Evolutionary conservation across 2,329 filamentous ascomycete genomes (phyloP).

Genomic region (Pseudohalonectria lignicola): DNA sequence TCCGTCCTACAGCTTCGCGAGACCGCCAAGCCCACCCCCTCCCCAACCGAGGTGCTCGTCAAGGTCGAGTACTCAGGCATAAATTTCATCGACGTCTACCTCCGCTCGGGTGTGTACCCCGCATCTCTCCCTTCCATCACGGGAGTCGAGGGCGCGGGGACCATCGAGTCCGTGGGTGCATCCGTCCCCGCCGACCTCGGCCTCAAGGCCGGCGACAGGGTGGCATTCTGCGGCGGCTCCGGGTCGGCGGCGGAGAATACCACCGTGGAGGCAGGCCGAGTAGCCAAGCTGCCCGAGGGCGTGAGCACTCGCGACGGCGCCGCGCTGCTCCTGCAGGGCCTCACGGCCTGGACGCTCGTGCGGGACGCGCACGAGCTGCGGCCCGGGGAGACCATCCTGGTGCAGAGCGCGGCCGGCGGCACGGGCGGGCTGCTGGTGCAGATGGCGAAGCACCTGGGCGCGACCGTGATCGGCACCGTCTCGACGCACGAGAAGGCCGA

Average conservation of each 20-base stretch:
- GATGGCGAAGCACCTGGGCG: slow-evolving; percentile 62
- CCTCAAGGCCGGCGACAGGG: slow-evolving; percentile 40
- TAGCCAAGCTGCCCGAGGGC: slow-evolving; percentile 52
- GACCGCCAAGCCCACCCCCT: slow-evolving; percentile 54
- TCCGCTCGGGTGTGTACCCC: slow-evolving; percentile 8
- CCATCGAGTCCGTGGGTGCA: slow-evolving; percentile 8
- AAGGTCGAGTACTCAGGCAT: slow-evolving; percentile 70
- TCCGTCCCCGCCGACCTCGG: slow-evolving; percentile 6
- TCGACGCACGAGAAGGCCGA: slow-evolving; percentile 62
- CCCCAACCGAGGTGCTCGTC: slow-evolving; percentile 61
- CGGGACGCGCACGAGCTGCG: slow-evolving; percentile 44
- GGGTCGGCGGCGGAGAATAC: slow-evolving; percentile 47
- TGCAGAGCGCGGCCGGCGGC: slow-evolving; percentile 79
- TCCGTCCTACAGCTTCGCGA: slow-evolving; percentile 62
- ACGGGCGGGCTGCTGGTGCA: slow-evolving; percentile 69
- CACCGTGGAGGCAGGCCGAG: slow-evolving; percentile 37
- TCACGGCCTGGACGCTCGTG: slow-evolving; percentile 72
- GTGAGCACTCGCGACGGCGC: slow-evolving; percentile 53
- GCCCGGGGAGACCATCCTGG: slow-evolving; percentile 45
- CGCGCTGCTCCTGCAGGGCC: slow-evolving; percentile 63
- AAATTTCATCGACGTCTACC: slow-evolving; percentile 75
- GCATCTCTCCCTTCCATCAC: slow-evolving; percentile 6
- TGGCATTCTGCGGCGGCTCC: slow-evolving; percentile 50
- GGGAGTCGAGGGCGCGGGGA: slow-evolving; percentile 10
- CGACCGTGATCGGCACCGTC: slow-evolving; percentile 70